These are phyloP conservation scores for Suillus spraguei DNA, from an alignment of 768 basidiomycete species.

Conservation along the genomic window DNA sequence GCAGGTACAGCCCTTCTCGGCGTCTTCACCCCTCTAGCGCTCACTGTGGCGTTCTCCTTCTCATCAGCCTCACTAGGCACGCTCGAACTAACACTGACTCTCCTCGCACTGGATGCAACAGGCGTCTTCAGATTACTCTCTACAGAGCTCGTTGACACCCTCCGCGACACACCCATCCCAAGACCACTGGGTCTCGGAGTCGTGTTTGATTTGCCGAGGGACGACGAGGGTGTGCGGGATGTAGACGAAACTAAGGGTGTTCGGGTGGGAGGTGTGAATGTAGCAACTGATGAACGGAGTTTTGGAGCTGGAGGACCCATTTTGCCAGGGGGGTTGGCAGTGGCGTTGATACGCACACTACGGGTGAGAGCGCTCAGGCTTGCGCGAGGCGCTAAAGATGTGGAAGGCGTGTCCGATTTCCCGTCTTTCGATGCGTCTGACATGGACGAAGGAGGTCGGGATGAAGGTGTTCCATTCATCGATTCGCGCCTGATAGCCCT, in stretches of 20 bases:
- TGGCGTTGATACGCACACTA: slow-evolving; percentile 49
- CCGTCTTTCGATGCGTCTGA: slow-evolving; percentile 52
- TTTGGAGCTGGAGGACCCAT: slow-evolving; percentile 53
- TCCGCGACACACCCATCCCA: slow-evolving; percentile 19
- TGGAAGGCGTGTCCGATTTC: slow-evolving; percentile 34
- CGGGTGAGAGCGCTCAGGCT: slow-evolving; percentile 45
- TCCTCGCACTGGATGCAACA: slow-evolving; percentile 27
- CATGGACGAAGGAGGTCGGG: slow-evolving; percentile 57
- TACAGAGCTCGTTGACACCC: slow-evolving; percentile 33
- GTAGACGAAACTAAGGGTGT: slow-evolving; percentile 3
- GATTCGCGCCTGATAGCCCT: slow-evolving; percentile 50
- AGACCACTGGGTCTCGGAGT: slow-evolving; percentile 16
- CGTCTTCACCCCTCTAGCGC: slow-evolving; percentile 8
- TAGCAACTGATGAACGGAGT: slow-evolving; percentile 37
- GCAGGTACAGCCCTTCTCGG: slow-evolving; percentile 23
- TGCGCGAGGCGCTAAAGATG: slow-evolving; percentile 27
- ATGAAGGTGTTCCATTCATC: slow-evolving; percentile 52
- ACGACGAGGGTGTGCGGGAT: slow-evolving; percentile 34
- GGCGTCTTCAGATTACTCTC: slow-evolving; percentile 39
- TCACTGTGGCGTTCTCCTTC: slow-evolving; percentile 55
- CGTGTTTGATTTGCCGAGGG: slow-evolving; percentile 27
- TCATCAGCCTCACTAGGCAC: slow-evolving; percentile 51
- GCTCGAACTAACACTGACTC: slow-evolving; percentile 37
- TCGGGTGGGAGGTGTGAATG: slow-evolving; percentile 38
- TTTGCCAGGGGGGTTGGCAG: slow-evolving; percentile 25